phyloP scores from a whole-genome alignment of 2,329 filamentous ascomycete species.

The Karstenula rhodostoma region DNA sequence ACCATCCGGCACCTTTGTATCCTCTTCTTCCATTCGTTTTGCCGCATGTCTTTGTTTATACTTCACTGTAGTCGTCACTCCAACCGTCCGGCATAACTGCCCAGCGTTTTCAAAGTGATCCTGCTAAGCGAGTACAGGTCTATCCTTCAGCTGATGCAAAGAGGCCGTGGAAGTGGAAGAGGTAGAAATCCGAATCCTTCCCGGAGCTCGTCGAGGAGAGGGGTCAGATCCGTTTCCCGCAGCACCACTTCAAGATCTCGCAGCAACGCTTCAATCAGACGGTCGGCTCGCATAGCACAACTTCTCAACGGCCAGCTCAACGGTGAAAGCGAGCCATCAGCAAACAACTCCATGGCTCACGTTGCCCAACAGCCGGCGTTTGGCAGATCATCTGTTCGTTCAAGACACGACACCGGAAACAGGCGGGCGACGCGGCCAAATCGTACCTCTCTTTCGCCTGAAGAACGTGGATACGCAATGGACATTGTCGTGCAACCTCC shows the following conservation, averaged over 20 bases:
- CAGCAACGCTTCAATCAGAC: slow-evolving; percentile 35
- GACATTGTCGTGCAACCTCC: slow-evolving; percentile 50
- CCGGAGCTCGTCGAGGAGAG: slow-evolving; percentile 36
- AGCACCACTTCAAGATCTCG: slow-evolving; percentile 25
- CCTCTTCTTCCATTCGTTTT: slow-evolving; percentile 24
- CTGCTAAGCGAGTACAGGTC: slow-evolving; percentile 41
- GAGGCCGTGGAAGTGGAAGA: slow-evolving; percentile 44
- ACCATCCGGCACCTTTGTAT: slow-evolving; percentile 18
- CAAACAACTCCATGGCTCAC: slow-evolving; percentile 42
- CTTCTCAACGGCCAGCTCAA: slow-evolving; percentile 38
- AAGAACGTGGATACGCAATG: slow-evolving; percentile 48
- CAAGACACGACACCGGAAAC: slow-evolving; percentile 37
- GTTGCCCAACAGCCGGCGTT: slow-evolving; percentile 47
- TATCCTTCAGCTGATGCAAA: slow-evolving; percentile 49
- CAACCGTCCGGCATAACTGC: slow-evolving; percentile 31
- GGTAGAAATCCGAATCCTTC: slow-evolving; percentile 43
- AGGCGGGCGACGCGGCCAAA: slow-evolving; percentile 36
- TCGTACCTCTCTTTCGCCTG: slow-evolving; percentile 33
- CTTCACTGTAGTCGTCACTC: slow-evolving; percentile 11
- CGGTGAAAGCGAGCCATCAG: slow-evolving; percentile 16
- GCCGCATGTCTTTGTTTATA: slow-evolving; percentile 24
- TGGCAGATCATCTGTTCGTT: slow-evolving; percentile 41
- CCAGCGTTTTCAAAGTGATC: slow-evolving; percentile 26
- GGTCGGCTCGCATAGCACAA: slow-evolving; percentile 44
- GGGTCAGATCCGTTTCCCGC: slow-evolving; percentile 35